phyloP scores from a whole-genome alignment of 768 basidiomycete genomes.

The Lentinula aciculospora region DNA sequence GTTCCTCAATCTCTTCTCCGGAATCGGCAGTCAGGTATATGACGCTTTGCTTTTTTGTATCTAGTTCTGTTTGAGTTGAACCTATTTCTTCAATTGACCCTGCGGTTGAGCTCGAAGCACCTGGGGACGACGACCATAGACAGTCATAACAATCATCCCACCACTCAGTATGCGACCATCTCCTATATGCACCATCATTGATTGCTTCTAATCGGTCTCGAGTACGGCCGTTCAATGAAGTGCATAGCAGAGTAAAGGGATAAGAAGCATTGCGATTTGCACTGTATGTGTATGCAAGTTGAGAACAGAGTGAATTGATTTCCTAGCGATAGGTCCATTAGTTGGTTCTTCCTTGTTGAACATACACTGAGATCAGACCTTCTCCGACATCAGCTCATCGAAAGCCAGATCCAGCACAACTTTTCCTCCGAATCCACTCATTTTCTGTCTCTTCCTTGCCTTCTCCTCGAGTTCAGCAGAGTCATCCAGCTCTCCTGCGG shows the following conservation, averaged over 20 bases:
- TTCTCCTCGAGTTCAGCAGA: slow-evolving; percentile 33
- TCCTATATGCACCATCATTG: slow-evolving; percentile 61
- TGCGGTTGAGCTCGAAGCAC: slow-evolving; percentile 2
- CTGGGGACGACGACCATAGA: slow-evolving; percentile 45
- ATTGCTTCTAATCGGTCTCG: slow-evolving; percentile 57
- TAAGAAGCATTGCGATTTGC: slow-evolving; percentile 67
- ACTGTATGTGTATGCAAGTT: slow-evolving; percentile 89
- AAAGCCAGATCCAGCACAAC: slow-evolving; percentile 88
- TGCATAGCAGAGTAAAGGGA: slow-evolving; percentile 75
- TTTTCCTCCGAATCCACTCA: slow-evolving; percentile 48
- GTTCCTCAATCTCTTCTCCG: slow-evolving; percentile 74
- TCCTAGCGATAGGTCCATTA: slow-evolving; percentile 48
- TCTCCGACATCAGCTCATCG: slow-evolving; percentile 89
- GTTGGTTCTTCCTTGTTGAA: not conserved
- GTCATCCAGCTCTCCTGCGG: slow-evolving; percentile 56
- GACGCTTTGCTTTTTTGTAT: slow-evolving; percentile 40
- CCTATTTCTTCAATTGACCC: not conserved
- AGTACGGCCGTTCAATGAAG: slow-evolving; percentile 73
- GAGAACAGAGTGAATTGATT: slow-evolving; percentile 81
- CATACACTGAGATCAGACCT: slow-evolving; percentile 46
- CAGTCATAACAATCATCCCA: slow-evolving; percentile 70
- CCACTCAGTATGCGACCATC: slow-evolving; percentile 84
- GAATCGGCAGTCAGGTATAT: slow-evolving; percentile 97
- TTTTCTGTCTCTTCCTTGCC: slow-evolving; percentile 20
- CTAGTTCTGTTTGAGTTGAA: not conserved